Conservation (phyloP, 2,329 filamentous ascomycete species). For the Verticillium zaregamsianum region DNA sequence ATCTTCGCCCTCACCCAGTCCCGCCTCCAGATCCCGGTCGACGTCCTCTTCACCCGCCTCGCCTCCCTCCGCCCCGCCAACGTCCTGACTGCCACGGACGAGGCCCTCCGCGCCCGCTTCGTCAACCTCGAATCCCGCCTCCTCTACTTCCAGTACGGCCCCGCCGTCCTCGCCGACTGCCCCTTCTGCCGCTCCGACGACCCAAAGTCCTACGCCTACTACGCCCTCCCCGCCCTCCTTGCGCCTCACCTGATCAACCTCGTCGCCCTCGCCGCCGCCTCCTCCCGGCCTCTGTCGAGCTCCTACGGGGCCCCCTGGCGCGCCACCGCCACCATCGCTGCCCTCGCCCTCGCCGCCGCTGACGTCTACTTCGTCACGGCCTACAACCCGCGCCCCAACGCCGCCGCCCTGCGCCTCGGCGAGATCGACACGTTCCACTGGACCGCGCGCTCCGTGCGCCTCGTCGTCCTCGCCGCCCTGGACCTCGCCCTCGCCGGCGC, state of each 20-base stretch:
- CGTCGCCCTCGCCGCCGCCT: slow-evolving; percentile 65
- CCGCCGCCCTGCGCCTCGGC: slow-evolving; percentile 53
- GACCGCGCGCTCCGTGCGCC: slow-evolving; percentile 60
- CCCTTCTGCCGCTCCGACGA: slow-evolving; percentile 77
- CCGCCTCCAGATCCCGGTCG: slow-evolving; percentile 78
- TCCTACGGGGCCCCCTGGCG: slow-evolving; percentile 65
- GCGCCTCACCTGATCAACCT: slow-evolving; percentile 80
- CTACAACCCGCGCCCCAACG: slow-evolving; percentile 64
- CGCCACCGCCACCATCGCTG: slow-evolving; percentile 60
- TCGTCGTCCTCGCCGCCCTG: slow-evolving; percentile 57
- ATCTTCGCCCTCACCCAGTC: slow-evolving; percentile 75
- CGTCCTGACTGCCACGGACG: slow-evolving; percentile 55
- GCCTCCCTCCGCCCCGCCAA: slow-evolving; percentile 44
- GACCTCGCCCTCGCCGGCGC: slow-evolving; percentile 60
- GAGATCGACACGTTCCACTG: slow-evolving; percentile 72
- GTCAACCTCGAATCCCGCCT: slow-evolving; percentile 67
- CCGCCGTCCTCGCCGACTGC: slow-evolving; percentile 67
- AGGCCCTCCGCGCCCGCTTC: slow-evolving; percentile 63
- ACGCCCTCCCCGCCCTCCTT: slow-evolving; percentile 69
- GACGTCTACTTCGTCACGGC: slow-evolving; percentile 64
- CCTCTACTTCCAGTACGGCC: slow-evolving; percentile 81
- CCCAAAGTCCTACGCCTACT: slow-evolving; percentile 69
- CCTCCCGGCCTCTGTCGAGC: slow-evolving; percentile 63
- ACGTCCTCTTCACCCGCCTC: slow-evolving; percentile 79
- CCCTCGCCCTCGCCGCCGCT: slow-evolving; percentile 50